Conservation (phyloP, 345 rosid genomes). For the Brassica rapa region DNA sequence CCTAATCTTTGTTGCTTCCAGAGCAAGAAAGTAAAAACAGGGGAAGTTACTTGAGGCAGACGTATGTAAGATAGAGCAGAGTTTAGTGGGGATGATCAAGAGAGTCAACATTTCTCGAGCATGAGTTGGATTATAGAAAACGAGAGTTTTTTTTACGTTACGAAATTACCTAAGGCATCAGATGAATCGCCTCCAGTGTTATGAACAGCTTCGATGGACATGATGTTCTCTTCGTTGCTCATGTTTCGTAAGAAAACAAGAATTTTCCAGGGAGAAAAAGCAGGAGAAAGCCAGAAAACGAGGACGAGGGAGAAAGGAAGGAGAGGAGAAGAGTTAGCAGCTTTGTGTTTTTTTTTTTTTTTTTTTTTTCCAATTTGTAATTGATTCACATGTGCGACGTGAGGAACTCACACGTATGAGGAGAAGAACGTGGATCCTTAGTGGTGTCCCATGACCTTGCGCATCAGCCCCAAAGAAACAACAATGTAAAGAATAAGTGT, state of each 20-base stretch:
- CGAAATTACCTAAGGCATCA: constrained; percentile 24
- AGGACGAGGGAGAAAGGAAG: constrained; percentile 30
- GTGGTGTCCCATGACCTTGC: constrained; percentile 28
- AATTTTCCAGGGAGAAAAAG: background rate
- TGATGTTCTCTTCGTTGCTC: constrained; percentile 30
- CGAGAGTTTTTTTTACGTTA: background rate
- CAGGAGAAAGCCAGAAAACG: constrained; percentile 25
- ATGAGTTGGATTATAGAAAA: background rate
- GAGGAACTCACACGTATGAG: constrained; percentile 16
- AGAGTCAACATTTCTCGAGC: background rate
- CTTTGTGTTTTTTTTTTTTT: background rate
- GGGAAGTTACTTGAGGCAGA: constrained; percentile 20
- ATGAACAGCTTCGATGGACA: constrained; percentile 8
- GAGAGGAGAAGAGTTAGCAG: constrained; percentile 40
- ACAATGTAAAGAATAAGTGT: background rate
- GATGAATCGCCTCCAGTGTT: constrained; percentile 16
- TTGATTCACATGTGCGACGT: constrained; percentile 4
- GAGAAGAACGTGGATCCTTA: constrained; percentile 23
- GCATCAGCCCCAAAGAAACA: background rate
- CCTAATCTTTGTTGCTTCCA: constrained; percentile 10
- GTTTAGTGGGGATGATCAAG: background rate
- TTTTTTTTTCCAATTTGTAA: background rate
- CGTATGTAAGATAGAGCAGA: background rate
- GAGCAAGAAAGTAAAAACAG: constrained; percentile 16
- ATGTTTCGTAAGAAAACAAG: constrained; percentile 13